Conservation (phyloP, 2,329 filamentous ascomycete genomes). For the Pseudomassariella vexata region DNA sequence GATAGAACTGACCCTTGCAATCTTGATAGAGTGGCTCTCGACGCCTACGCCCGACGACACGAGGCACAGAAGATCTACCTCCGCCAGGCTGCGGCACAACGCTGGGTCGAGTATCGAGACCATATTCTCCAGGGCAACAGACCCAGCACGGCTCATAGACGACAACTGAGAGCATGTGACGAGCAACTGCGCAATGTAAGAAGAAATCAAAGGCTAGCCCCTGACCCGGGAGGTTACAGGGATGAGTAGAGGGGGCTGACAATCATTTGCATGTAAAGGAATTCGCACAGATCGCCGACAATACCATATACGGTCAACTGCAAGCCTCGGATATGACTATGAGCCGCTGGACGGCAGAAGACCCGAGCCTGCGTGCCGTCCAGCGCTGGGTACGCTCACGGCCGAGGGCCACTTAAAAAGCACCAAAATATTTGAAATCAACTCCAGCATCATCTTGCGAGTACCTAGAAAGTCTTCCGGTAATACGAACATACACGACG, state of each 20-base stretch:
- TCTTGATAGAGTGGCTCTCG: conserved; percentile 45
- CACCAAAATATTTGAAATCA: no score
- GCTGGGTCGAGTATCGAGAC: conserved; percentile 52
- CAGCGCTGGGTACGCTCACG: conserved; percentile 52
- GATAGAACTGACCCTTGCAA: no score
- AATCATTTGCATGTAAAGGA: conserved; percentile 34
- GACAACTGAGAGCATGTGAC: conserved; percentile 48
- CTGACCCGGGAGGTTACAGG: no score
- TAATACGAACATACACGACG: no score
- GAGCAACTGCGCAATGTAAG: conserved; percentile 51
- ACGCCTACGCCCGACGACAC: conserved; percentile 56
- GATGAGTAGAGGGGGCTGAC: not conserved
- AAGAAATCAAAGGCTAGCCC: no score
- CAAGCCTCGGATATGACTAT: conserved; percentile 45
- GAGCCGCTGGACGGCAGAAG: conserved; percentile 58
- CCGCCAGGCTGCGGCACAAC: conserved; percentile 53
- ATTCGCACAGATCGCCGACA: conserved; percentile 52
- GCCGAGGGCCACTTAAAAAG: conserved; percentile 20
- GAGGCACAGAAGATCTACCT: conserved; percentile 61
- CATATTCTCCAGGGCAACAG: conserved; percentile 45
- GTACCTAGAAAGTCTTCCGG: no score
- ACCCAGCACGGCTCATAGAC: conserved; percentile 39
- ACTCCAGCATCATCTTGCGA: no score
- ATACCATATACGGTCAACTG: conserved; percentile 51
- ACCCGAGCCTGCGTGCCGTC: conserved; percentile 52